Evolutionary conservation across 495 filamentous ascomycete genomes (phyloP), one percentile per base, ranked within the genome.

Genomic region (Chaetomium tenue): DNA sequence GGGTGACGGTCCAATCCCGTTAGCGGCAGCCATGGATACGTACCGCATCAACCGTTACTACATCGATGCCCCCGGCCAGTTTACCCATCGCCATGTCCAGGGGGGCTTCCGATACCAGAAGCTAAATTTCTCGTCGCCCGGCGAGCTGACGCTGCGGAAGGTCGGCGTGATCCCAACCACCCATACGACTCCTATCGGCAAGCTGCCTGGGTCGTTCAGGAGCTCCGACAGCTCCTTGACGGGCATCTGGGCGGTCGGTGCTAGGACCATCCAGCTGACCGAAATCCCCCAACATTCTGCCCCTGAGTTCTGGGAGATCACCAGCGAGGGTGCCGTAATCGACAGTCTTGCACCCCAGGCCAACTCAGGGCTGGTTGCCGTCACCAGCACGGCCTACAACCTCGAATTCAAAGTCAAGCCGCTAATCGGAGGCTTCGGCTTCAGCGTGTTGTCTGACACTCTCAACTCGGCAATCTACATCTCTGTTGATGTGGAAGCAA

Each of bases 401-500:
- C 50, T 52, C 50, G 50, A 52, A 6, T 52, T 52, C 50, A 52
- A 26, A 23, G 50, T 28, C 50, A 52, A 52, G 13, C 50, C 50
- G 50, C 50, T 52, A 23, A 7, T 52, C 15, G 50, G 50, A 23
- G 50, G 50, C 23, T 52, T 52, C 7, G 50, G 50, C 3, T 52
- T 52, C 50, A 52, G 50, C 50, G 50, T 52, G 50, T 13, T 52
- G 22, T 52, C 50, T 28, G 50, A 52, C 23, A 52, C 50, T 28
- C 50, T 52, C 50, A 52, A 52, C 23, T 52, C 50, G 8, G 50
- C 50, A 52, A 52, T 52, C 50, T 52, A 52, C 50, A 52, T 52
- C 9, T 52, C 50, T 5, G 50, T 52, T 52, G 50, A 52, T 52
- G 13, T 52, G 13, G 50, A 23, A 52, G 12, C 50, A 9, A 28